Evolutionary conservation across 179 eudicot genomes (phyloP).

Genomic region (Carnegiea gigantea): DNA sequence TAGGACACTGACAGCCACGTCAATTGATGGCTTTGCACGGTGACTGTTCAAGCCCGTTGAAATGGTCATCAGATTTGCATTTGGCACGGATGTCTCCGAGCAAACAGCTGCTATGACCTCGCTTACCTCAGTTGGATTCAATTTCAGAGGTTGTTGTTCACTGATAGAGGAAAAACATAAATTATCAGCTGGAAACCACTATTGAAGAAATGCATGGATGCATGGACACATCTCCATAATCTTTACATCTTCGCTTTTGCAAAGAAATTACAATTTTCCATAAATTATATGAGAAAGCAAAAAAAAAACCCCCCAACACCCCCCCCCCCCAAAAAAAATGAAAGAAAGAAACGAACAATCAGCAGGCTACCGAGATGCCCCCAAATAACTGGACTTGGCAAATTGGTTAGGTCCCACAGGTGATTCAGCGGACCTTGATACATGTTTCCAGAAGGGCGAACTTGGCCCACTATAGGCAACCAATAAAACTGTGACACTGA

Average conservation of each 20-base stretch:
- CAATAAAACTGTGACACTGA: background rate
- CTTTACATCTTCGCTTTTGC: background rate
- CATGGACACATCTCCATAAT: background rate
- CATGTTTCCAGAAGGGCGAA: background rate
- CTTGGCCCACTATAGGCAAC: background rate
- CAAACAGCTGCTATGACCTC: slow-evolving; percentile 97
- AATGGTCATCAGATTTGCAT: slow-evolving; percentile 52
- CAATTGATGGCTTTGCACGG: slow-evolving; percentile 83
- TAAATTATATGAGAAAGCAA: background rate
- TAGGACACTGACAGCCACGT: slow-evolving; percentile 96
- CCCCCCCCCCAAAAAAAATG: background rate
- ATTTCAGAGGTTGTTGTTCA: slow-evolving; percentile 90
- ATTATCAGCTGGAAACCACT: slow-evolving; percentile 3
- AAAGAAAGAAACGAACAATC: background rate
- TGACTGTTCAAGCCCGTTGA: slow-evolving; percentile 69
- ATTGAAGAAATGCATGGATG: background rate
- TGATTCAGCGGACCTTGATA: background rate
- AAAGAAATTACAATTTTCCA: background rate
- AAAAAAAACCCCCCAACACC: background rate
- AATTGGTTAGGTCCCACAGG: background rate
- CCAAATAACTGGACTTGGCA: background rate
- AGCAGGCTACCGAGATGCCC: background rate
- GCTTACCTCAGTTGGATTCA: slow-evolving; percentile 81
- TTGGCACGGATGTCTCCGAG: slow-evolving; percentile 69
- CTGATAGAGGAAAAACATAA: slow-evolving; percentile 38